Percentiles rank a stretch among this genome's conserved stretches.
Conservation (phyloP, 2,329 filamentous ascomycete genomes). For the Pleoardoris graminearum region DNA sequence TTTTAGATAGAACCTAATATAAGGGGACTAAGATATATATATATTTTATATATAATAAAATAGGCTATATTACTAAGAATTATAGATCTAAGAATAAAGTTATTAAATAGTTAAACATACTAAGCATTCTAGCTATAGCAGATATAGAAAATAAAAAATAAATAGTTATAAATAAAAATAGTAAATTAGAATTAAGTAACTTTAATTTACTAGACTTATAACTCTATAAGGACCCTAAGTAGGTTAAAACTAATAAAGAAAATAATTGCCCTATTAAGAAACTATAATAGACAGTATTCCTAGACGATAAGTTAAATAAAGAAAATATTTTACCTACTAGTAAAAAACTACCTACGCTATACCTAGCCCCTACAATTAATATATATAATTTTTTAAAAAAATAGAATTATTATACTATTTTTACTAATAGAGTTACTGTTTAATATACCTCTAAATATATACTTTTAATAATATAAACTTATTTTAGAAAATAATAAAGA, state of each 20-base stretch:
- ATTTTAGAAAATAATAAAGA: background rate
- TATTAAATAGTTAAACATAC: background rate
- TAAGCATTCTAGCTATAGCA: background rate
- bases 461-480: background rate
- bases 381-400: too few relatives aligned
- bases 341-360: too few relatives aligned
- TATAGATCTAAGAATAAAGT: background rate
- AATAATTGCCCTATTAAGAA: too few relatives aligned
- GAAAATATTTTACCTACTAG: too few relatives aligned
- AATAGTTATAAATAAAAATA: background rate
- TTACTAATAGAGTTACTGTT: background rate
- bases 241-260: too few relatives aligned
- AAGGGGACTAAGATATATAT: background rate
- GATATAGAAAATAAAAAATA: background rate
- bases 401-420: too few relatives aligned
- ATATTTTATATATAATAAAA: background rate
- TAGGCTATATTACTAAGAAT: background rate
- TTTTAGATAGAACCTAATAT: background rate
- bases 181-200: background rate
- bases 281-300: too few relatives aligned
- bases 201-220: too few relatives aligned
- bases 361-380: too few relatives aligned
- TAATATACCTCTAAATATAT: background rate
- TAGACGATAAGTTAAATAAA: too few relatives aligned
- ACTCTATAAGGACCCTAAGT: too few relatives aligned